Conservation (phyloP, 1,284 basidiomycete species). For the Bjerkandera adusta region DNA sequence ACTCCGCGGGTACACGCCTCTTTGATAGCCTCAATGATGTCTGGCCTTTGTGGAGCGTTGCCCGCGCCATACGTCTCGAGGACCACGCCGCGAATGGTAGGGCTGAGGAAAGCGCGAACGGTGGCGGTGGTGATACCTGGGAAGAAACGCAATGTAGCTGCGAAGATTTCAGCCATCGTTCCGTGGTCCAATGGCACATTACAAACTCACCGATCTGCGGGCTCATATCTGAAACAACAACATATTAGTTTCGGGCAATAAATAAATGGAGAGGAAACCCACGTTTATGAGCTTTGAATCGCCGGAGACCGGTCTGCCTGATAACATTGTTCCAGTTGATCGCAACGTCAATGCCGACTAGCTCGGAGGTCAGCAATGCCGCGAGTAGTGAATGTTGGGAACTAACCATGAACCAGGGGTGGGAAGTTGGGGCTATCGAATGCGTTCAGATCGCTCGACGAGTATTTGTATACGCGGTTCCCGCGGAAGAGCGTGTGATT, state of each 20-base stretch:
- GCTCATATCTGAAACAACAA: slow-evolving; percentile 57
- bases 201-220: slow-evolving; percentile 65
- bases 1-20: slow-evolving; percentile 82
- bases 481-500: slow-evolving; percentile 87
- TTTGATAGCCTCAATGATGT: slow-evolving; percentile 67
- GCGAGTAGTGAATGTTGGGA: background rate
- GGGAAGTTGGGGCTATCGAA: slow-evolving; percentile 87
- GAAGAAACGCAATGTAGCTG: slow-evolving; percentile 80
- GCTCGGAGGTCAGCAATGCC: background rate
- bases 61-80: slow-evolving; percentile 91
- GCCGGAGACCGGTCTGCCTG: slow-evolving; percentile 70
- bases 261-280: slow-evolving; percentile 16
- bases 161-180: background rate
- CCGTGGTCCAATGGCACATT: background rate
- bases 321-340: slow-evolving; percentile 87
- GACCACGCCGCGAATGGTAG: slow-evolving; percentile 76
- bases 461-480: slow-evolving; percentile 84
- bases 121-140: slow-evolving; percentile 80
- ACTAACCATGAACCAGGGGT: slow-evolving; percentile 77
- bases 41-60: slow-evolving; percentile 74
- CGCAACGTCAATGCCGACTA: slow-evolving; percentile 86
- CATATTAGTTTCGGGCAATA: slow-evolving; percentile 11
- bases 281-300: slow-evolving; percentile 83
- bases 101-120: slow-evolving; percentile 69
- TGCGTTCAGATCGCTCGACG: slow-evolving; percentile 84